These are phyloP conservation scores for Lycium barbarum DNA, from an alignment of 257 asterid genomes.

Conservation along the genomic window DNA sequence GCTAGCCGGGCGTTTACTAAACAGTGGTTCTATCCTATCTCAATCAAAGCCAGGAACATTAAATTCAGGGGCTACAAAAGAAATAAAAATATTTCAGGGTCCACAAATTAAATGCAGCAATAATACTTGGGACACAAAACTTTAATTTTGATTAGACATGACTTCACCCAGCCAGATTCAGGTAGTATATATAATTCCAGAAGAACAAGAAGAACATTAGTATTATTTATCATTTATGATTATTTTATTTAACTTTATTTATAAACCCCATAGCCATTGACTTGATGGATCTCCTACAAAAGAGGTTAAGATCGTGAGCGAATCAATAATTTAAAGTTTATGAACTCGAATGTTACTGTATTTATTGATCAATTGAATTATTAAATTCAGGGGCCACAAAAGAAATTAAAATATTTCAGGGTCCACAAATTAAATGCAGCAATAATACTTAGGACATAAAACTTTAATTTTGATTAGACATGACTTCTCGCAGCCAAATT, in stretches of 20 bases:
- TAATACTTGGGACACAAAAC: conserved; percentile 29
- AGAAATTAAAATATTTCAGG: conserved; percentile 28
- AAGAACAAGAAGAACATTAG: conserved; percentile 38
- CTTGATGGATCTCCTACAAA: conserved; percentile 13
- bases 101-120: conserved; percentile 36
- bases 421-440: conserved; percentile 36
- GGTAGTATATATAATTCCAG: conserved; percentile 31
- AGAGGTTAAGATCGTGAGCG: too few relatives aligned
- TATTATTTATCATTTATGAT: neutral
- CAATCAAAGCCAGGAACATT: neutral
- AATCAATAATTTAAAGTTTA: neutral
- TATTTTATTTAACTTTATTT: conserved; percentile 19
- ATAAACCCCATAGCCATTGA: neutral
- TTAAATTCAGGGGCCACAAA: conserved; percentile 19
- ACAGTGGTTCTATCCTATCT: neutral
- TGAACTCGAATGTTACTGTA: neutral
- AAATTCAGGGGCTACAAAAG: conserved; percentile 14
- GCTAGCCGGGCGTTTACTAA: conserved; percentile 7
- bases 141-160: conserved; percentile 33
- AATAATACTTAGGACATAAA: conserved; percentile 30
- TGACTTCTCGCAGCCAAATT: conserved; percentile 34
- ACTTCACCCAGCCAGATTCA: conserved; percentile 33
- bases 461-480: conserved; percentile 31
- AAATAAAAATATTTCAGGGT: conserved; percentile 28
- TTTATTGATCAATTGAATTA: neutral